Percentiles rank a stretch among this genome's conserved stretches.
These are phyloP conservation scores for Fraxinus greggii DNA, from an alignment of 305 asterid genomes.

Conservation along the genomic window DNA sequence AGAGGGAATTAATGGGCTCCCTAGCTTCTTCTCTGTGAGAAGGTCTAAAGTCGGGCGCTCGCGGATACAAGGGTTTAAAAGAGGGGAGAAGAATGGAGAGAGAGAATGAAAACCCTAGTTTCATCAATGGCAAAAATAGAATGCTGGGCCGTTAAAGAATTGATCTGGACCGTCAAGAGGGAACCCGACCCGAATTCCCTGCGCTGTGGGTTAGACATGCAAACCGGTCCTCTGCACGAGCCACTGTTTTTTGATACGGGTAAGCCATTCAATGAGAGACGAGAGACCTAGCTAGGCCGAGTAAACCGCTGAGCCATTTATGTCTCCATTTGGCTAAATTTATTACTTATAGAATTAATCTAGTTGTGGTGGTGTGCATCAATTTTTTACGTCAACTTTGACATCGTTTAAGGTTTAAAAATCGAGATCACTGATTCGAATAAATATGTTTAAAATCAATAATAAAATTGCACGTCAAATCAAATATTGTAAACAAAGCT, in stretches of 20 bases:
- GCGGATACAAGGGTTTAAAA: neutral
- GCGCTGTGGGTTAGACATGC: neutral
- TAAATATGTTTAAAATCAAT: too few species aligned
- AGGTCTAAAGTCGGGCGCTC: neutral
- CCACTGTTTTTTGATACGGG: neutral
- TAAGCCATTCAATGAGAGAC: neutral
- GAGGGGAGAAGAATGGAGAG: neutral
- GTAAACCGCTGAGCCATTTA: neutral
- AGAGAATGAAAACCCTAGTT: neutral
- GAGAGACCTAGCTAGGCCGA: neutral
- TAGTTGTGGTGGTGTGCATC: too few species aligned
- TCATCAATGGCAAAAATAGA: neutral
- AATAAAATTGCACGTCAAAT: too few species aligned
- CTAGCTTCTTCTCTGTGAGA: neutral
- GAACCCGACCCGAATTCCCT: neutral
- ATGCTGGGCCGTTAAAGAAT: neutral
- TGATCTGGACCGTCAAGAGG: neutral
- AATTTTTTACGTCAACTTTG: too few species aligned
- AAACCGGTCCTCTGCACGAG: neutral
- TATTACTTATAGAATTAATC: too few species aligned
- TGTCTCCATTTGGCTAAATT: neutral
- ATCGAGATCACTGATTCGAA: too few species aligned
- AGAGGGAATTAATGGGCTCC: neutral
- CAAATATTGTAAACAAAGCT: too few species aligned
- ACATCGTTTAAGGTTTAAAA: too few species aligned